Evolutionary conservation across 257 asterid genomes (phyloP), one percentile per base, ranked within the genome.

Genomic region (Dorcoceras hygrometricum): DNA sequence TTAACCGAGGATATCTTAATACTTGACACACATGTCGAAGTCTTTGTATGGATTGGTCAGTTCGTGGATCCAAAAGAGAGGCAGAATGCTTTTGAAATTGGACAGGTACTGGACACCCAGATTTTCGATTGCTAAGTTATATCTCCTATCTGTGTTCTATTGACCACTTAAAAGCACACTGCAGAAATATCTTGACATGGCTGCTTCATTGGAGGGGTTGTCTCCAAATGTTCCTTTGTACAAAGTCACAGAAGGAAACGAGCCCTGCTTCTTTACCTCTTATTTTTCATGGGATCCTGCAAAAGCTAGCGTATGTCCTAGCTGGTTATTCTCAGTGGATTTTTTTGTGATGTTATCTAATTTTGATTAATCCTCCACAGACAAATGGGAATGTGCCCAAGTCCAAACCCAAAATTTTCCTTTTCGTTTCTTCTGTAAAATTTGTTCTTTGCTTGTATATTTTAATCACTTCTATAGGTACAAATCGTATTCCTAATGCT

Each of bases 261-360:
- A 94, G 71, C 99, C 99, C 16, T 78, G 89, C 82, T 90, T 94
- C 88, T 94, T 90, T 84, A 90, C 99, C 66, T 72, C 91, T 34
- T 89, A 78, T 78, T 91, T 90, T 77, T 85, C 96, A 50, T 94
- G 99, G 99, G 99, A 94, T 79, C 86, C 91, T 65, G 87, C 90
- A 65, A 90, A 91, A 84, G 96, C 98, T 71, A 79, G 59, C 71
- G 98, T 94, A 89, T 57, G 92, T 71, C 34, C 31, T 36, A 46
- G 55, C 72, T 55, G 65, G 65, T 18, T 27, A 12, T 71, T 67
- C 25, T 22, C 72, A 32, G 31, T 54, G 19, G 23, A 29, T 48
- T 31, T 55, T 29, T 29, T 71, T 25, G 3, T 25, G 9, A 39
- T 61, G 51, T 50, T 62, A 31, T 46, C 54, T 18, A 8, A 22